Percentiles rank a stretch among this genome's conserved stretches.
Evolutionary conservation across 768 basidiomycete species (phyloP).

Genomic region (Leccinum fibrillosum): DNA sequence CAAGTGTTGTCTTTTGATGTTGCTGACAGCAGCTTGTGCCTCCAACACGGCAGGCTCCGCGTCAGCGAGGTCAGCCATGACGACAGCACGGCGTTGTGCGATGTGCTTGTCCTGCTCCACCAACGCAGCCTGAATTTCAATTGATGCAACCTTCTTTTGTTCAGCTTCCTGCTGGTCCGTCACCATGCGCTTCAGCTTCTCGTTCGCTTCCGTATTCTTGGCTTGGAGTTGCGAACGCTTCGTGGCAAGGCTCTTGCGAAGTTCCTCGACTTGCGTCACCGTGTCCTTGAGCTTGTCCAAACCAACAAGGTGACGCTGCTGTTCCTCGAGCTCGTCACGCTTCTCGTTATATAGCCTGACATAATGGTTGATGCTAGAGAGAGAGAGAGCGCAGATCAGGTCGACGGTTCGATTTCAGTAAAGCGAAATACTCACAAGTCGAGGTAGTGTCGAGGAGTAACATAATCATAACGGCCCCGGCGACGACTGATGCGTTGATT

Average conservation of each 20-base stretch:
- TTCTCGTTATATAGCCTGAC: slow-evolving; percentile 94
- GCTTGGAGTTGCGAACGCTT: slow-evolving; percentile 91
- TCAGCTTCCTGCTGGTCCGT: slow-evolving; percentile 98
- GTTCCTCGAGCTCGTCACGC: slow-evolving; percentile 95
- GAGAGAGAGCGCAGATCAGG: slow-evolving; percentile 13
- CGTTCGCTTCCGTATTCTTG: slow-evolving; percentile 94
- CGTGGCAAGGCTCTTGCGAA: slow-evolving; percentile 90
- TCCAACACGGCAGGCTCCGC: slow-evolving; percentile 97
- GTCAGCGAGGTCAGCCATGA: slow-evolving; percentile 93
- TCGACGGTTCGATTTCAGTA: neutral
- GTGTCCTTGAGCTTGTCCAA: slow-evolving; percentile 95
- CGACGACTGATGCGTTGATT: slow-evolving; percentile 86
- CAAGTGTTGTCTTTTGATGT: slow-evolving; percentile 92
- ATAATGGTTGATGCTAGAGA: slow-evolving; percentile 88
- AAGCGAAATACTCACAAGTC: slow-evolving; percentile 79
- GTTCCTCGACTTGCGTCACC: slow-evolving; percentile 94
- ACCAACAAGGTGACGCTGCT: slow-evolving; percentile 96
- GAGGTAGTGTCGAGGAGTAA: slow-evolving; percentile 95
- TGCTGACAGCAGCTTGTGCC: slow-evolving; percentile 94
- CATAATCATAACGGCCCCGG: slow-evolving; percentile 95
- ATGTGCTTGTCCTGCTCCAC: slow-evolving; percentile 90
- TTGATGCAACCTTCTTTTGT: slow-evolving; percentile 95
- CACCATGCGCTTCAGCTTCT: slow-evolving; percentile 97
- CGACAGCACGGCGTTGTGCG: slow-evolving; percentile 80
- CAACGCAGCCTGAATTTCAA: slow-evolving; percentile 91